Conservation (phyloP, 1,139 yeast genomes). For the Trichomonascaceae sp. region DNA sequence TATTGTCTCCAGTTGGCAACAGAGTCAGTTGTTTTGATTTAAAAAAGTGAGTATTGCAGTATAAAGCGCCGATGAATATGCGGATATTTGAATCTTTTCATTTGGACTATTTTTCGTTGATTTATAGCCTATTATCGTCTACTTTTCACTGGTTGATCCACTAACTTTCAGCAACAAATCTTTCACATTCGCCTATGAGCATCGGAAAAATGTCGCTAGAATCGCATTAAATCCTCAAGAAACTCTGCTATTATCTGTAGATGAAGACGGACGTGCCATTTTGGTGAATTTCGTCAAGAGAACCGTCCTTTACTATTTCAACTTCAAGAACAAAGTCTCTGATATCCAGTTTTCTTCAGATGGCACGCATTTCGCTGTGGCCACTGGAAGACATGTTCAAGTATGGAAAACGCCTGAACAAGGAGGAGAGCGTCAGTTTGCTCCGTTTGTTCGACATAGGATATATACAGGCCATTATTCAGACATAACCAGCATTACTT, state of each 20-base stretch:
- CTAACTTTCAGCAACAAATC: constrained; percentile 49
- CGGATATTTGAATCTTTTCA: background rate
- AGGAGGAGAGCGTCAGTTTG: constrained; percentile 66
- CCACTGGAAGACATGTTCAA: constrained; percentile 75
- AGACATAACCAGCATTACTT: constrained; percentile 68
- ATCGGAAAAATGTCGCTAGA: constrained; percentile 72
- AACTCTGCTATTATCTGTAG: constrained; percentile 77
- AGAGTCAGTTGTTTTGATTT: constrained; percentile 85
- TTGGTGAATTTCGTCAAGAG: constrained; percentile 78
- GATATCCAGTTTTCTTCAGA: constrained; percentile 84
- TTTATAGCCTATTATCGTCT: background rate
- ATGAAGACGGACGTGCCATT: constrained; percentile 84
- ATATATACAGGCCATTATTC: constrained; percentile 90
- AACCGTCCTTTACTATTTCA: constrained; percentile 91
- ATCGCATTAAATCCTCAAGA: constrained; percentile 81
- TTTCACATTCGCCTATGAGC: constrained; percentile 88
- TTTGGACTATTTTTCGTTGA: background rate
- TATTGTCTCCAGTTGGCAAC: constrained; percentile 92
- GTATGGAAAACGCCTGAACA: constrained; percentile 90
- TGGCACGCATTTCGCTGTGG: constrained; percentile 82
- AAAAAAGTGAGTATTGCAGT: constrained; percentile 39
- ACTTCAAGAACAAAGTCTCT: constrained; percentile 71
- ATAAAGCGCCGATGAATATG: background rate
- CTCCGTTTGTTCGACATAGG: constrained; percentile 89
- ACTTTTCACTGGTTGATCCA: background rate